Evolutionary conservation across 345 rosid species (phyloP).

Genomic region (Crucihimalaya himalaica): DNA sequence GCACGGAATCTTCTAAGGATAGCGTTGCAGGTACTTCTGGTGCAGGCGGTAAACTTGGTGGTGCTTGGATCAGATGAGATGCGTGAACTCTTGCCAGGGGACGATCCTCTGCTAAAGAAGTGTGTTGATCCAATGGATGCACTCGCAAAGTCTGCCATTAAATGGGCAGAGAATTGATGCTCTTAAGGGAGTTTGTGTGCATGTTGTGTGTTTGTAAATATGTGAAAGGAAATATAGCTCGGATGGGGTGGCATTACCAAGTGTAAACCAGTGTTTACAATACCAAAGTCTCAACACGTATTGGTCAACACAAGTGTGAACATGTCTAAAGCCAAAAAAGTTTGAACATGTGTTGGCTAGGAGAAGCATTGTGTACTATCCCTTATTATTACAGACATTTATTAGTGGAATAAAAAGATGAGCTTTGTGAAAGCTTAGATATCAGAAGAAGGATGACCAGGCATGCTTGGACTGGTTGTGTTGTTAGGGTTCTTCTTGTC

Average conservation of each 20-base stretch:
- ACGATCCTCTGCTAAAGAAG: conserved; percentile 66
- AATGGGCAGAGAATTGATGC: conserved; percentile 47
- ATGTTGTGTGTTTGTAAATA: conserved; percentile 1
- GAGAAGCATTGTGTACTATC: conserved; percentile 6
- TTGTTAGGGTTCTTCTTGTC: conserved; percentile 38
- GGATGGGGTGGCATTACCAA: not conserved
- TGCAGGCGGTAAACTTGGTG: conserved; percentile 64
- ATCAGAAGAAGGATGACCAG: conserved; percentile 41
- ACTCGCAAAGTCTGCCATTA: conserved; percentile 56
- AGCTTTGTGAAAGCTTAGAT: conserved; percentile 17
- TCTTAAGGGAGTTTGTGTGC: conserved; percentile 4
- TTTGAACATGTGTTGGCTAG: conserved; percentile 4
- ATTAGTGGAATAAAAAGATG: conserved; percentile 19
- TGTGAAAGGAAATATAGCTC: conserved; percentile 1
- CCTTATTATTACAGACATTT: conserved; percentile 29
- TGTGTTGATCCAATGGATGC: conserved; percentile 70
- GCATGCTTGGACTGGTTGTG: conserved; percentile 41
- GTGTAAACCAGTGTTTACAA: conserved; percentile 2
- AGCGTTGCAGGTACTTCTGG: conserved; percentile 58
- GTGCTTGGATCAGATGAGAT: conserved; percentile 65
- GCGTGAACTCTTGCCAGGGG: conserved; percentile 49
- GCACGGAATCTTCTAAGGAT: conserved; percentile 59
- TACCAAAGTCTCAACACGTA: conserved; percentile 3
- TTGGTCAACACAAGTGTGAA: conserved; percentile 27
- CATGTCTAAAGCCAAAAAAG: conserved; percentile 23